Conservation (phyloP, 768 basidiomycete genomes). For the Dioszegia aurantiaca region DNA sequence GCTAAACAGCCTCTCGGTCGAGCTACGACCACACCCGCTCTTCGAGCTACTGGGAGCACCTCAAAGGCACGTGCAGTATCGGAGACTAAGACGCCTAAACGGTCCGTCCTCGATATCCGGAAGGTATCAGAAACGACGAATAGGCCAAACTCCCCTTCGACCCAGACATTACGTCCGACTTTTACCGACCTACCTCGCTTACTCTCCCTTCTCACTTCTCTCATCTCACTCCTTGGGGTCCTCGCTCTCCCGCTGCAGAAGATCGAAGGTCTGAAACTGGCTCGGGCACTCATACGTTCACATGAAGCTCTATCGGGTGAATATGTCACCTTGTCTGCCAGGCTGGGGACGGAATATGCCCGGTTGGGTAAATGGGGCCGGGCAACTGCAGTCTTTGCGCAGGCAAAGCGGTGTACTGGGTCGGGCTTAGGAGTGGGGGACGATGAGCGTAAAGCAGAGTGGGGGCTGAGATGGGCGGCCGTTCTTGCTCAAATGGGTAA, state of each 20-base stretch:
- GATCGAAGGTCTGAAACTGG: slow-evolving; percentile 65
- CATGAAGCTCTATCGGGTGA: slow-evolving; percentile 60
- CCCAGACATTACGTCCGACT: neutral
- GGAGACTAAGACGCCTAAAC: slow-evolving; percentile 10
- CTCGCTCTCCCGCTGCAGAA: slow-evolving; percentile 66
- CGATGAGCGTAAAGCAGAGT: slow-evolving; percentile 3
- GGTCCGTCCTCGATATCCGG: neutral
- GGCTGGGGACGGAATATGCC: slow-evolving; percentile 75
- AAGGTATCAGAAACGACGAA: slow-evolving; percentile 3
- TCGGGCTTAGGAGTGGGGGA: slow-evolving; percentile 6
- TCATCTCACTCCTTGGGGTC: slow-evolving; percentile 63
- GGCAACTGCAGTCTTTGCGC: slow-evolving; percentile 63
- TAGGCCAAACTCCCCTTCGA: neutral
- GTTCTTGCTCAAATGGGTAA: slow-evolving; percentile 23
- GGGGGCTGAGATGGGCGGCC: slow-evolving; percentile 7
- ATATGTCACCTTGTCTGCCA: slow-evolving; percentile 64
- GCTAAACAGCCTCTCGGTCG: slow-evolving; percentile 8
- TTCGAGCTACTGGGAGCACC: neutral
- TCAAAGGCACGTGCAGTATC: slow-evolving; percentile 1
- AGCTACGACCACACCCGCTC: slow-evolving; percentile 7
- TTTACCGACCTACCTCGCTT: slow-evolving; percentile 28
- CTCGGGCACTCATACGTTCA: slow-evolving; percentile 63
- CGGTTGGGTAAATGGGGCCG: slow-evolving; percentile 70
- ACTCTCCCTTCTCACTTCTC: slow-evolving; percentile 30
- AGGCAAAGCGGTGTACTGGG: slow-evolving; percentile 12